Base-by-base conservation (phyloP, 768 basidiomycete species). In the Trametes elegans region DNA sequence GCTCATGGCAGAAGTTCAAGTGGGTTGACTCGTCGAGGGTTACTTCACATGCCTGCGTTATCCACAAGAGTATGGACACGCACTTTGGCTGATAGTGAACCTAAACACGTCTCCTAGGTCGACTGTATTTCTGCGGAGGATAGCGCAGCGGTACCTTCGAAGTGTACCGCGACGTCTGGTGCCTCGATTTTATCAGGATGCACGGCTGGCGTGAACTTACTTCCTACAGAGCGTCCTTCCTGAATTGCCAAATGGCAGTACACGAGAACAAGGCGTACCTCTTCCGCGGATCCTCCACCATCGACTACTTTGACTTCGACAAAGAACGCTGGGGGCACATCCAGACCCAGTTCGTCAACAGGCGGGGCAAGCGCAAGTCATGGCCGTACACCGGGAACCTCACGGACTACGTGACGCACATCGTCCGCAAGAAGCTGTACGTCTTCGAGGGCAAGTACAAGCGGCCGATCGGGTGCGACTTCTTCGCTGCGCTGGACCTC, bases 401-500 rank as follows among this genome's bases (percentile, higher is more conserved):
- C 35, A 49, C 36, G 6, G 59, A 60, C 38, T 67, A 59, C 49
- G 39, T 52, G 13, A 51, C 56, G 49, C 57, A 49, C 16, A 39
- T 63, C 36, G 61, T 70, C 23, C 54, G 67, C 13, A 66, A 66
- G 29, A 73, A 70, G 35, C 48, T 77, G 1, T 74, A 74, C 51
- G 66, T 76, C 13, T 76, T 77, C 49, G 73, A 71, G 2, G 76
- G 75, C 3, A 59, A 58, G 3, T 68, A 72, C 46, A 41, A 52
- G n/a, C 55, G 29, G 9, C 55, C 51, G 14, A 60, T 75, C 38
- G 74, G 74, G 11, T 69, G 68, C 48, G 74, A 76, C 58, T 55
- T 73, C 32, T 69, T 76, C 61, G 70, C 71, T 60, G 70, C 64
- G 14, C 64, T 77, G 10, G 68, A 76, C 55, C 49, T 76, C 18